Percentiles rank a stretch among this genome's conserved stretches.
Conservation (phyloP, 1,139 yeast genomes). For the Wickerhamomyces sp. region DNA sequence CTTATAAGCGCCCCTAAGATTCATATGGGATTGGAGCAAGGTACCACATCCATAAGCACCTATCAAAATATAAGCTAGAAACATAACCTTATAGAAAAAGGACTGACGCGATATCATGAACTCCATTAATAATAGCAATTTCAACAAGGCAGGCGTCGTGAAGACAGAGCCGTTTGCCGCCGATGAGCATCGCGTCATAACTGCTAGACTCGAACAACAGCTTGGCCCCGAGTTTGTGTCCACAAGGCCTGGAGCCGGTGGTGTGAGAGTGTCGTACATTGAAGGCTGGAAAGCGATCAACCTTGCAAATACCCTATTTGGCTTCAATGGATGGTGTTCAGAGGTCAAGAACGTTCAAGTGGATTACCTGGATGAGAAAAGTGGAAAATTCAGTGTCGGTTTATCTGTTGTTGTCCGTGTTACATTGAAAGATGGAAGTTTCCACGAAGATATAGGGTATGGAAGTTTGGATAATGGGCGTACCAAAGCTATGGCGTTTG, state of each 20-base stretch:
- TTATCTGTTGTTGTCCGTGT: constrained; percentile 68
- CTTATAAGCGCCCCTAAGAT: too few relatives aligned
- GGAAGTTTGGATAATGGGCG: constrained; percentile 73
- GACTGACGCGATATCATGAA: constrained; percentile 4
- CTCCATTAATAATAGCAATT: constrained; percentile 1
- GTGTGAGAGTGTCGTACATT: constrained; percentile 59
- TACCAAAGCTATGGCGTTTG: constrained; percentile 69
- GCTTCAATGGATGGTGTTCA: constrained; percentile 77
- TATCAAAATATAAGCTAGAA: too few relatives aligned
- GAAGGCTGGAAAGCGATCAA: constrained; percentile 82
- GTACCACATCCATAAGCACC: too few relatives aligned
- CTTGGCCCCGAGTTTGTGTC: constrained; percentile 91
- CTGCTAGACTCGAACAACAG: constrained; percentile 45
- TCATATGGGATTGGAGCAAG: neutral
- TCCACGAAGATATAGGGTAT: constrained; percentile 77
- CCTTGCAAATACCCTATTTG: constrained; percentile 75
- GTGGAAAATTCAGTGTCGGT: constrained; percentile 53
- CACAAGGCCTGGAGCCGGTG: constrained; percentile 74
- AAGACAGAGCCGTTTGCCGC: constrained; percentile 18
- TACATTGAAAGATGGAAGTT: constrained; percentile 68
- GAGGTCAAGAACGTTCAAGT: constrained; percentile 60
- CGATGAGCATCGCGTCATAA: constrained; percentile 26
- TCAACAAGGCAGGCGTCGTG: constrained; percentile 1
- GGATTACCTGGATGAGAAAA: constrained; percentile 65
- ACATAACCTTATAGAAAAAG: too few relatives aligned